These are phyloP conservation scores for Allomyces macrogynus DNA, from an alignment of 192 early-diverging fungal species.

Conservation along the genomic window DNA sequence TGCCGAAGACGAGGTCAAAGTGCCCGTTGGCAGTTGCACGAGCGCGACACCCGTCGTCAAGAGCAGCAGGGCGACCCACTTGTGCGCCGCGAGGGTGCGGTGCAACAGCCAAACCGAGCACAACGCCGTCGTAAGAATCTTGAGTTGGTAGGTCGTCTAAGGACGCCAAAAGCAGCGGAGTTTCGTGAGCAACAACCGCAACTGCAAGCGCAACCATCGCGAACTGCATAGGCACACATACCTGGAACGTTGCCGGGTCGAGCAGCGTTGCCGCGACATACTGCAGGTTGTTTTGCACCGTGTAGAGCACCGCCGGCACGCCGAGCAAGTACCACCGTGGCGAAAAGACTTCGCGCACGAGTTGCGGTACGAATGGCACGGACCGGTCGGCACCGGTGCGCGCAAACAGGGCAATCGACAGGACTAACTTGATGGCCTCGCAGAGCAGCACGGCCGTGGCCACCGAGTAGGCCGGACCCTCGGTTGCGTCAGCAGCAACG, in stretches of 20 bases:
- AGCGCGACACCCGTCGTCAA: constrained; percentile 75
- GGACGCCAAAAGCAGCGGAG: too few species aligned
- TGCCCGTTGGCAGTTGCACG: constrained; percentile 49
- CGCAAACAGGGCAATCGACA: constrained; percentile 20
- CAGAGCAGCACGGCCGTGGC: constrained; percentile 83
- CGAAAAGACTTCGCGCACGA: constrained; percentile 22
- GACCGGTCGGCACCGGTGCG: constrained; percentile 4
- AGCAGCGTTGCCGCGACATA: constrained; percentile 68
- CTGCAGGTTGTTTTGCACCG: constrained; percentile 92
- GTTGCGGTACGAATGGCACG: too few species aligned
- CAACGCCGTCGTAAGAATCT: constrained; percentile 88
- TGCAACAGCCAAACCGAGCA: constrained; percentile 72
- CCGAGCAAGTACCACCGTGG: constrained; percentile 59
- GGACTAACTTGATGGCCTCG: constrained; percentile 59
- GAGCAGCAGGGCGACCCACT: constrained; percentile 65
- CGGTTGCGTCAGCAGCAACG: background rate
- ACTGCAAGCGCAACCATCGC: too few species aligned
- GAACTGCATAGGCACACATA: constrained; percentile 7
- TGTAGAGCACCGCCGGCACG: constrained; percentile 78
- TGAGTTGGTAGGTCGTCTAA: constrained; percentile 68
- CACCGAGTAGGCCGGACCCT: constrained; percentile 38
- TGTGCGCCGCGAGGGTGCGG: constrained; percentile 35
- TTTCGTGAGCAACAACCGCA: too few species aligned
- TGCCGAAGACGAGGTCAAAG: constrained; percentile 1
- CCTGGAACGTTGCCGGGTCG: constrained; percentile 89